Evolutionary conservation across 2,329 filamentous ascomycete genomes (phyloP), one percentile per base, ranked within the genome.

Genomic region (Epichloe sp.): DNA sequence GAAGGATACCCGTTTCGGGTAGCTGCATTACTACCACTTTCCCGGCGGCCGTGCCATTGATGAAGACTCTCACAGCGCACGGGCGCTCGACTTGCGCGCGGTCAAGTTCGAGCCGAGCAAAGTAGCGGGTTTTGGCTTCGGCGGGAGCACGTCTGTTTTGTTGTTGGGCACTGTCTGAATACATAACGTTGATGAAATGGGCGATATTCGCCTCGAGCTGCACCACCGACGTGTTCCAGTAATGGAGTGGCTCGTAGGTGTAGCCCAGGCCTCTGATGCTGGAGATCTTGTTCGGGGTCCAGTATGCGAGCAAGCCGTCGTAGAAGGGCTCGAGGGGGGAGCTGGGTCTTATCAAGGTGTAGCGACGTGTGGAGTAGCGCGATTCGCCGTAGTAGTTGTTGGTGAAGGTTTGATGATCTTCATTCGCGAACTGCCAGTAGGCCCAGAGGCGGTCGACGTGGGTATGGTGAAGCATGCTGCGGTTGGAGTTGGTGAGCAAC

Each of bases 391-490:
- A 42, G 56, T 71, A 72, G 5, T 66, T 69, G 52, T 62, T 58
- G 48, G 77, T 68, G 31, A 66, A 68, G 58, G 75, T 67, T 70
- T 70, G 0, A 10, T 11, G 10, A 31, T 31, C 31, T 31, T 31
- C 31, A 31, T 31, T 10, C 8, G 0, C 0, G 31, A 31, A 31
- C 31, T 31, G 31, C 31, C 31, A 78, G 57, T 75, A 71, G n/a
- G 78, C 73, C 65, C 81, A 83, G 38, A 85, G 69, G 41, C 82
- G 76, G 58, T 85, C 80, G 50, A 85, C 73, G 57, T 85, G 80
- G 59, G 72, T 64, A 65, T 75, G 74, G 53, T 75, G 73, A 26
- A 75, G 60, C 71, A 69, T 71, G 57, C 65, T 66, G 41, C 10
- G 4, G 4, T 14, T 21, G 17, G 5, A 10, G 26, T 37, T 36